These are phyloP conservation scores for Wickerhamomyces xylosicus DNA, from an alignment of 805 yeast species.

Conservation along the genomic window DNA sequence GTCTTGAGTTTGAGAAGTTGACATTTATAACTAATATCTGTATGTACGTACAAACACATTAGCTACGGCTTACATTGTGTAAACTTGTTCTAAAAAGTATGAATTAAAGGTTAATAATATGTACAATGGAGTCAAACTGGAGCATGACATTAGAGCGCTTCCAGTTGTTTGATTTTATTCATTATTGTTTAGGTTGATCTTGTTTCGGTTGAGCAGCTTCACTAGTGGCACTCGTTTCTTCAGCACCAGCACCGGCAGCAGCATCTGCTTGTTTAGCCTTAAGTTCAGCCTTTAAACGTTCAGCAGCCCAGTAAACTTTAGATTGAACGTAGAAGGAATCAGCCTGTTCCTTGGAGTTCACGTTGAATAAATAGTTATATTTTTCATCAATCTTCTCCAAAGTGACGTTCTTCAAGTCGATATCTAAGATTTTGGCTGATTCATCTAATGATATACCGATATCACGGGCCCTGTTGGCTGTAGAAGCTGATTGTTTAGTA, in stretches of 20 bases:
- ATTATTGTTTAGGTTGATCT: constrained; percentile 1
- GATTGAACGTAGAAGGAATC: constrained; percentile 91
- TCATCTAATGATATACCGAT: constrained; percentile 83
- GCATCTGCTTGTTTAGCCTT: constrained; percentile 39
- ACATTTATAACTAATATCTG: no score
- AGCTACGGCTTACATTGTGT: no score
- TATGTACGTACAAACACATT: no score
- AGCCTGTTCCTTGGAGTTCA: constrained; percentile 90
- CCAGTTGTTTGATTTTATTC: constrained; percentile 18
- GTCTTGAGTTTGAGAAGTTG: no score
- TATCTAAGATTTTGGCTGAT: constrained; percentile 81
- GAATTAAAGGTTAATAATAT: no score
- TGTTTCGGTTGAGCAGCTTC: constrained; percentile 1
- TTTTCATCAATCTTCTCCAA: constrained; percentile 56
- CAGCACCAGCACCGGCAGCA: constrained; percentile 19
- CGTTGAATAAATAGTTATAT: constrained; percentile 75
- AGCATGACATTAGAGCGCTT: no score
- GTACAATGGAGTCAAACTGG: no score
- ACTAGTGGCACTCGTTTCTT: constrained; percentile 5
- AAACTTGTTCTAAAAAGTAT: no score
- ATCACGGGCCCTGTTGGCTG: constrained; percentile 32
- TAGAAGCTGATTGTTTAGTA: constrained; percentile 56
- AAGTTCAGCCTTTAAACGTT: constrained; percentile 73
- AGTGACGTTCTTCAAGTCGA: constrained; percentile 49
- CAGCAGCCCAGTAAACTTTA: constrained; percentile 91